A percentile compares a stretch with the other conserved stretches of the same genome.
Conservation (phyloP, 2,329 filamentous ascomycete species). For the Fusarium sp. region DNA sequence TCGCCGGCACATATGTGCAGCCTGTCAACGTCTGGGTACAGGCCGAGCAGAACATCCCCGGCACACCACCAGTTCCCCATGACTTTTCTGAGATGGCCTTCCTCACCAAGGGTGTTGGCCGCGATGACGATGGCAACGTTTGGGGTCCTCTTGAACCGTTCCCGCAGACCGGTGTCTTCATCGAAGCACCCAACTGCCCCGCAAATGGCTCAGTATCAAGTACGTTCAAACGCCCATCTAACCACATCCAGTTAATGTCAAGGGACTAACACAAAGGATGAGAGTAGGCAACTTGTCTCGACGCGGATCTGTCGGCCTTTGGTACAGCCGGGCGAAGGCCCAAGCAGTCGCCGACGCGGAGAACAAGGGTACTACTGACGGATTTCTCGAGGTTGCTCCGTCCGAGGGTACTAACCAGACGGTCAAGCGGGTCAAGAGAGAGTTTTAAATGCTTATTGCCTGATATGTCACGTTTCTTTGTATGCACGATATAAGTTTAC, state of each 20-base stretch:
- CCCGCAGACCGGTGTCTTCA: constrained; percentile 55
- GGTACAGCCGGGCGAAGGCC: constrained; percentile 1
- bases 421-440: neutral
- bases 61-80: constrained; percentile 52
- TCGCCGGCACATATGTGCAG: constrained; percentile 54
- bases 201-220: neutral
- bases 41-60: constrained; percentile 56
- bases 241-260: neutral
- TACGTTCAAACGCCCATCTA: neutral
- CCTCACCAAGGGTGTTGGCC: constrained; percentile 54
- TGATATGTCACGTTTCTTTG: neutral
- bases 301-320: neutral
- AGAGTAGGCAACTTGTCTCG: neutral
- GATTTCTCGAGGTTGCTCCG: neutral
- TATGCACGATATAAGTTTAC: neutral
- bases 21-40: constrained; percentile 55
- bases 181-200: constrained; percentile 32
- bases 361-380: constrained; percentile 1
- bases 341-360: neutral
- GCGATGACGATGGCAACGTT: constrained; percentile 53
- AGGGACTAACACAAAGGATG: neutral
- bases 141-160: constrained; percentile 58
- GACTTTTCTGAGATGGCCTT: constrained; percentile 57
- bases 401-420: neutral
- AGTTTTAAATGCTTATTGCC: neutral